Percentiles rank a stretch among this genome's conserved stretches.
Evolutionary conservation across 2,329 filamentous ascomycete species (phyloP).

Genomic region (Periglandula ipomoeae): DNA sequence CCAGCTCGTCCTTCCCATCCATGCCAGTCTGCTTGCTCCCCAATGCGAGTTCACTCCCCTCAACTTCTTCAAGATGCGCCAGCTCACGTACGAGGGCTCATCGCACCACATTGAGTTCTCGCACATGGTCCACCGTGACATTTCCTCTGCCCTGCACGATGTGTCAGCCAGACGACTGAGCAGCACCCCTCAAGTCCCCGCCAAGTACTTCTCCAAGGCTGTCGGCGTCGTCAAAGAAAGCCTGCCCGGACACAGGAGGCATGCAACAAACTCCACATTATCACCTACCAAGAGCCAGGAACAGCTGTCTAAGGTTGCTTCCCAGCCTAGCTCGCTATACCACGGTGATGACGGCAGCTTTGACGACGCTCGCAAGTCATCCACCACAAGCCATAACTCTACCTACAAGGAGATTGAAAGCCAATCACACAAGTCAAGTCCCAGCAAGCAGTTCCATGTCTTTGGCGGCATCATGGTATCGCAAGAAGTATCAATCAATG

Average conservation of each 20-base stretch:
- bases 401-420: slow-evolving; percentile 14
- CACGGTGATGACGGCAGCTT: slow-evolving; percentile 9
- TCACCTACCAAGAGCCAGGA: slow-evolving; percentile 9
- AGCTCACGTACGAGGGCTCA: slow-evolving; percentile 45
- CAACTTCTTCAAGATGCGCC: slow-evolving; percentile 56
- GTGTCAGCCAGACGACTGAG: slow-evolving; percentile 10
- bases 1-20: slow-evolving; percentile 52
- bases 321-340: slow-evolving; percentile 5
- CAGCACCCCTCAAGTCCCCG: background rate
- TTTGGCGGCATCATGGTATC: slow-evolving; percentile 54
- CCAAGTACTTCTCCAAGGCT: slow-evolving; percentile 1
- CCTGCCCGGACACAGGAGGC: background rate
- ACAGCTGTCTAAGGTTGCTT: slow-evolving; percentile 4
- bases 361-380: slow-evolving; percentile 7
- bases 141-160: slow-evolving; percentile 25
- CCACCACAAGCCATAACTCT: slow-evolving; percentile 2
- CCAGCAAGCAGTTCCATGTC: slow-evolving; percentile 13
- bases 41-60: slow-evolving; percentile 52
- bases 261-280: background rate
- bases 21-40: slow-evolving; percentile 40
- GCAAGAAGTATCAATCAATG: slow-evolving; percentile 50
- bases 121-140: slow-evolving; percentile 51
- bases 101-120: slow-evolving; percentile 49
- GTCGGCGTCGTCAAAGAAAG: slow-evolving; percentile 1
- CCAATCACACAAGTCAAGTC: slow-evolving; percentile 8